These are phyloP conservation scores for Diaporthe helianthi DNA, from an alignment of 2,329 filamentous ascomycete species.

Conservation along the genomic window DNA sequence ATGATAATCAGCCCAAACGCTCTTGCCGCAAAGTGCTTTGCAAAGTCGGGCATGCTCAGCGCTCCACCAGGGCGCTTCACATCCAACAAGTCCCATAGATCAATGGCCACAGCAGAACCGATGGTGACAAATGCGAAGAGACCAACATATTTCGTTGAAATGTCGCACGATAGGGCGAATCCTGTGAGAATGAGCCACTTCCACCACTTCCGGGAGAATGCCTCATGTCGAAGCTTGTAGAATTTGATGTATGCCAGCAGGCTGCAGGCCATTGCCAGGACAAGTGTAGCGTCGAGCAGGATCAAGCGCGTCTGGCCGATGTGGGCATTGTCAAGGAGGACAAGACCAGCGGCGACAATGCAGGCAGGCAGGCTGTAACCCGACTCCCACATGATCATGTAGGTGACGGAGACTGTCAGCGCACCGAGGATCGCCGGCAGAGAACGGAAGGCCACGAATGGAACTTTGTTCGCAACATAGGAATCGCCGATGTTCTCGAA, in stretches of 20 bases:
- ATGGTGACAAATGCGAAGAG: constrained; percentile 97
- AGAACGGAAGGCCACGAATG: constrained; percentile 94
- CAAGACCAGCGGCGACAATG: constrained; percentile 81
- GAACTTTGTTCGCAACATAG: constrained; percentile 95
- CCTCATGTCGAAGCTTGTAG: constrained; percentile 90
- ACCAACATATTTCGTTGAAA: constrained; percentile 98
- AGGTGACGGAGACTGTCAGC: constrained; percentile 91
- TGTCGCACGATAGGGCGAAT: constrained; percentile 93
- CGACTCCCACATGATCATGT: constrained; percentile 99
- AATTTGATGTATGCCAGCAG: constrained; percentile 95
- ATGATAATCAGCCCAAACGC: constrained; percentile 86
- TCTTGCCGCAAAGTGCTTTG: constrained; percentile 88
- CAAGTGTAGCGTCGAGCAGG: constrained; percentile 89
- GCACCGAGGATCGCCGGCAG: constrained; percentile 92
- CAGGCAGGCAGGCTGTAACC: constrained; percentile 95
- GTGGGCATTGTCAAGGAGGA: constrained; percentile 97
- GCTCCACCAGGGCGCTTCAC: constrained; percentile 83
- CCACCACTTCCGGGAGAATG: constrained; percentile 98
- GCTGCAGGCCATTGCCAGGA: constrained; percentile 95
- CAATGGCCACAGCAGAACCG: constrained; percentile 89
- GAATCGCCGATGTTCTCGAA: constrained; percentile 99
- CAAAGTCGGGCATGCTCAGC: constrained; percentile 80
- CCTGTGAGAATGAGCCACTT: constrained; percentile 98
- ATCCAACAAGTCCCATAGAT: constrained; percentile 93
- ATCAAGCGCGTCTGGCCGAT: constrained; percentile 96